Evolutionary conservation across 352 stramenopile genomes (phyloP).

Genomic region (Phytophthora aleatoria): DNA sequence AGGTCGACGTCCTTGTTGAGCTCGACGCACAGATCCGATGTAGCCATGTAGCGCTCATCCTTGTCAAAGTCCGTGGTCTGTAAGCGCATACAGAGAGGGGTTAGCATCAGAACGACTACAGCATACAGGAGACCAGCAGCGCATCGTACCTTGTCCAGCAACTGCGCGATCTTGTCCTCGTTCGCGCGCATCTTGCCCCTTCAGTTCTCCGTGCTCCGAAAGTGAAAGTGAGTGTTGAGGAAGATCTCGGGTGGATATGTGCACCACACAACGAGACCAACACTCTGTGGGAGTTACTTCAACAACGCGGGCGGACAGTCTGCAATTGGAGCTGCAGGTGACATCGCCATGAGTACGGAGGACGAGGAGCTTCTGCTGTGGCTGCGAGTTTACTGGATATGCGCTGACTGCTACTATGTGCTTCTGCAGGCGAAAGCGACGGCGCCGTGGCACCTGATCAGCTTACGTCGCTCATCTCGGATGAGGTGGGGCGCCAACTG

Average conservation of each 20-base stretch:
- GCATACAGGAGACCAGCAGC: not conserved
- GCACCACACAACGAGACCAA: conserved; percentile 15
- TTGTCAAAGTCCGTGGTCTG: conserved; percentile 93
- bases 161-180: conserved; percentile 77
- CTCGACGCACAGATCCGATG: conserved; percentile 97
- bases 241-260: conserved; percentile 24
- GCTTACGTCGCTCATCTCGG: conserved; percentile 65
- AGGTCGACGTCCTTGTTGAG: conserved; percentile 94
- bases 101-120: conserved; percentile 1
- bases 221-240: conserved; percentile 21
- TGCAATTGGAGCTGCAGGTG: conserved; percentile 7
- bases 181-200: conserved; percentile 61
- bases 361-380: not conserved
- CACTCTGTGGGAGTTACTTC: conserved; percentile 32
- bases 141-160: conserved; percentile 76
- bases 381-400: not conserved
- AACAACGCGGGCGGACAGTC: conserved; percentile 13
- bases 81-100: not conserved
- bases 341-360: conserved; percentile 24
- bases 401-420: not conserved
- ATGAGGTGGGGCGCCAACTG: conserved; percentile 67
- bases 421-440: conserved; percentile 28
- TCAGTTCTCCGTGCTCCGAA: conserved; percentile 5
- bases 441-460: conserved; percentile 44
- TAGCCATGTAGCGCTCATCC: conserved; percentile 99